Evolutionary conservation across 1,284 basidiomycete species (phyloP), one percentile per base, ranked within the genome.

Genomic region (Heterobasidion occidentale): DNA sequence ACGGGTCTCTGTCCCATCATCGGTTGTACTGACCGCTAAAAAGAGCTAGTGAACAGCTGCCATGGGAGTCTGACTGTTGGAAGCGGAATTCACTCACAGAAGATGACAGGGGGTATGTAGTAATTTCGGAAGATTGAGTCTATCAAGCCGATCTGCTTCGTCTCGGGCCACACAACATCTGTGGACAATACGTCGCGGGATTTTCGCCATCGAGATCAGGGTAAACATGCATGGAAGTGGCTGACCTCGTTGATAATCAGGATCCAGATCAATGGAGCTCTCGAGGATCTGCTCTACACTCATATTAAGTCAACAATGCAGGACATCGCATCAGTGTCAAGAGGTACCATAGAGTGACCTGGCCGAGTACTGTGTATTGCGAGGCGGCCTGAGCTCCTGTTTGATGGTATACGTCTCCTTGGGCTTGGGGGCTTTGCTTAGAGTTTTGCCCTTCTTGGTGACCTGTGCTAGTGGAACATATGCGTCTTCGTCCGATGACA

Each of bases 1-100:
- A 59, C 79, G 78, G 0, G 67, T 73, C 62, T 89, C 86, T 0
- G 76, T 71, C 0, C 87, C 88, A 62, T 88, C 86, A 0, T 83
- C 78, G 19, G 69, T 19, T 12, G 62, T 61, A n/a, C 63, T 63
- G 9, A 71, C 68, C 14, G 70, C 72, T 74, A 38, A 5, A 53
- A 61, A 58, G 15, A 56, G 44, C 17, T 27, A 5, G 20, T 15
- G 56, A 65, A 38, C 70, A 67, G 33, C 56, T 2, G 15, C 44
- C 19, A 20, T 38, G 20, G 46, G 14, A 27, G 62, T 65, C 20
- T 14, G 4, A 27, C 27, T 51, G 47, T 38, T 46, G 19, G 27
- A 17, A 14, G 38, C 11, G 57, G 36, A 47, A 35, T 7, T 35
- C 3, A 61, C 74, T 36, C 55, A 77, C 77, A 72, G 56, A 81